phyloP scores from a whole-genome alignment of 108 stramenopile genomes.

The Mediolabrus comicus region DNA sequence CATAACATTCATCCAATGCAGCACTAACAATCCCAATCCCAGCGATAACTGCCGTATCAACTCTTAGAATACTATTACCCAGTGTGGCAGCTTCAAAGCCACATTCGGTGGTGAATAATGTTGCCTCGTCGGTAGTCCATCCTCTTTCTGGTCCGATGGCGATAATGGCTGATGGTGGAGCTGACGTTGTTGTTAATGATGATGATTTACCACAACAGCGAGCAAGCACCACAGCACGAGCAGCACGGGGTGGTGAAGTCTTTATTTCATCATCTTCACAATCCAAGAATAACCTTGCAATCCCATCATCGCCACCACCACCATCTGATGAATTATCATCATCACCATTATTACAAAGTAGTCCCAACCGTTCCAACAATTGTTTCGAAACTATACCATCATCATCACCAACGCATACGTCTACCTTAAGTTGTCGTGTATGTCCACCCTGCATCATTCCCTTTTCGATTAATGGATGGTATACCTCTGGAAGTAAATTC shows the following conservation, averaged over 20 bases:
- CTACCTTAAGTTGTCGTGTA: conserved; percentile 36
- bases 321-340: background rate
- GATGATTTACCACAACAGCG: conserved; percentile 2
- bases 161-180: conserved; percentile 19
- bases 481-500: conserved; percentile 15
- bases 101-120: conserved; percentile 35
- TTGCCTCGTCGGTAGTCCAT: conserved; percentile 49
- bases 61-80: conserved; percentile 44
- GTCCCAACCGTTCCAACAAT: conserved; percentile 20
- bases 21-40: conserved; percentile 47
- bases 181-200: background rate
- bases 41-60: conserved; percentile 48
- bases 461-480: conserved; percentile 33
- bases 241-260: conserved; percentile 20
- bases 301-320: background rate
- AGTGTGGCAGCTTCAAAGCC: conserved; percentile 44
- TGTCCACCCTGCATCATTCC: conserved; percentile 57
- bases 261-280: conserved; percentile 51
- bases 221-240: conserved; percentile 29
- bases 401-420: conserved; percentile 26
- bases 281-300: conserved; percentile 47
- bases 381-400: conserved; percentile 14
- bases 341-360: conserved; percentile 4
- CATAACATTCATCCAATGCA: conserved; percentile 36
- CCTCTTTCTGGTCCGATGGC: conserved; percentile 55